Percentiles rank a stretch among this genome's conserved stretches.
Conservation (phyloP, 1,284 basidiomycete genomes). For the Puccinia coronata region DNA sequence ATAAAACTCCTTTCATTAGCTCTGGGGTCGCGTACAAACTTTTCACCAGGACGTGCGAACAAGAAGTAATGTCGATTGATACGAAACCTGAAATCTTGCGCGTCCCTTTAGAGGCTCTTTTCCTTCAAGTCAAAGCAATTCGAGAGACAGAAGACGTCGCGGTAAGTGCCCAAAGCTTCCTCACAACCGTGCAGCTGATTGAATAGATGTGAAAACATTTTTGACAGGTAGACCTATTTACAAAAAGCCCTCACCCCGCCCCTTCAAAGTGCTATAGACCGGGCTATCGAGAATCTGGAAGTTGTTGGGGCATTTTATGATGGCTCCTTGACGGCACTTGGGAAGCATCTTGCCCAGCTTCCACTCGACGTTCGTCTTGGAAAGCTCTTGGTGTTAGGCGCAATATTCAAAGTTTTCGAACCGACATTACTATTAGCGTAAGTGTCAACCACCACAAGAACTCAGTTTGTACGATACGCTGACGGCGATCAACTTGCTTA, state of each 20-base stretch:
- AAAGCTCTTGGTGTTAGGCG: constrained; percentile 66
- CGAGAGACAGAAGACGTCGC: constrained; percentile 77
- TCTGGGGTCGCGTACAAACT: constrained; percentile 40
- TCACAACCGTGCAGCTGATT: neutral
- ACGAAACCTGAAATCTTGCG: constrained; percentile 76
- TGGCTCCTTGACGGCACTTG: constrained; percentile 74
- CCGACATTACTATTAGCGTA: constrained; percentile 55
- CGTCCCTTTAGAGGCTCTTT: constrained; percentile 81
- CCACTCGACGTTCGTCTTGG: constrained; percentile 86
- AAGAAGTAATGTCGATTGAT: constrained; percentile 6
- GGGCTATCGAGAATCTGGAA: constrained; percentile 72
- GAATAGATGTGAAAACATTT: constrained; percentile 10
- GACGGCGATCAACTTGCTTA: constrained; percentile 5
- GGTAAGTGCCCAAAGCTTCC: constrained; percentile 61
- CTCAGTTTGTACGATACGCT: constrained; percentile 66
- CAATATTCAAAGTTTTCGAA: constrained; percentile 56
- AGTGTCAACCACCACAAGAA: constrained; percentile 62
- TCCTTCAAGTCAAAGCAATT: constrained; percentile 79
- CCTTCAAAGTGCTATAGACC: constrained; percentile 72
- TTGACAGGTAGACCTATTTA: constrained; percentile 63
- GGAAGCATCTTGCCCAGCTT: constrained; percentile 76
- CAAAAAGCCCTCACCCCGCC: constrained; percentile 81
- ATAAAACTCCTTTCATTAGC: neutral
- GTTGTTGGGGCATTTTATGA: constrained; percentile 76
- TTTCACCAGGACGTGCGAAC: constrained; percentile 37